Conservation (phyloP, 2,329 filamentous ascomycete genomes). For the Sporothrix protearum region DNA sequence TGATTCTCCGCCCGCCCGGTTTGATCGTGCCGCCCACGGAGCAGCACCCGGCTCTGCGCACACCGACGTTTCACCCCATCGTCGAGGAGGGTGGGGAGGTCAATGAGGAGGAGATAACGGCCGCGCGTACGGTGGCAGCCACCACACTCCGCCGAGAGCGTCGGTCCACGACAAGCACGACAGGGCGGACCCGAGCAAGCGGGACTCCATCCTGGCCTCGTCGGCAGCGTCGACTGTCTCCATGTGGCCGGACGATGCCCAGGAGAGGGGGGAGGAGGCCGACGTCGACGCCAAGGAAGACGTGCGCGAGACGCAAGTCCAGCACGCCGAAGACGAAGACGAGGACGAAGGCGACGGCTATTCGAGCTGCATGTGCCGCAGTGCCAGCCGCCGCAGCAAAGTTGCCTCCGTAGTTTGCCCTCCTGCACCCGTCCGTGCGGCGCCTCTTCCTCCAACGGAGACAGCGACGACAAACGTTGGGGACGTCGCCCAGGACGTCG, state of each 20-base stretch:
- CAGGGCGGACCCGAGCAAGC: background rate
- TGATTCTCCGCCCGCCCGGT: slow-evolving; percentile 39
- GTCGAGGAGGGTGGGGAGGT: slow-evolving; percentile 35
- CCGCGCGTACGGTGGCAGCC: too few relatives aligned
- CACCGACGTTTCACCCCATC: slow-evolving; percentile 34
- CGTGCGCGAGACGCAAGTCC: background rate
- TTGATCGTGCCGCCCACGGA: slow-evolving; percentile 44
- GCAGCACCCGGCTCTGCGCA: slow-evolving; percentile 53
- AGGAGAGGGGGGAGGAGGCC: background rate
- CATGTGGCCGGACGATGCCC: background rate
- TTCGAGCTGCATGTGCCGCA: slow-evolving; percentile 10
- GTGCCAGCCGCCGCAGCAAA: slow-evolving; percentile 11
- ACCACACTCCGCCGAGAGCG: background rate
- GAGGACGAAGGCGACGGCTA: background rate
- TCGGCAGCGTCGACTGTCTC: slow-evolving; percentile 13
- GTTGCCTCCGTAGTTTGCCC: background rate
- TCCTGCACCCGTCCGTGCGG: background rate
- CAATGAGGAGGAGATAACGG: slow-evolving; percentile 18
- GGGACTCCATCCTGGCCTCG: slow-evolving; percentile 21
- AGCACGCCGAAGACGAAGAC: slow-evolving; percentile 5
- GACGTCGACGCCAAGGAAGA: background rate
- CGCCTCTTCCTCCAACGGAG: background rate
- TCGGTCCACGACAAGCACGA: background rate
- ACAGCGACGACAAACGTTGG: background rate
- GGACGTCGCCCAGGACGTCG: too few relatives aligned